Percentiles rank a stretch among this genome's conserved stretches.
phyloP scores from a whole-genome alignment of 805 yeast species.

The Maudiozyma serrabonitensis region DNA sequence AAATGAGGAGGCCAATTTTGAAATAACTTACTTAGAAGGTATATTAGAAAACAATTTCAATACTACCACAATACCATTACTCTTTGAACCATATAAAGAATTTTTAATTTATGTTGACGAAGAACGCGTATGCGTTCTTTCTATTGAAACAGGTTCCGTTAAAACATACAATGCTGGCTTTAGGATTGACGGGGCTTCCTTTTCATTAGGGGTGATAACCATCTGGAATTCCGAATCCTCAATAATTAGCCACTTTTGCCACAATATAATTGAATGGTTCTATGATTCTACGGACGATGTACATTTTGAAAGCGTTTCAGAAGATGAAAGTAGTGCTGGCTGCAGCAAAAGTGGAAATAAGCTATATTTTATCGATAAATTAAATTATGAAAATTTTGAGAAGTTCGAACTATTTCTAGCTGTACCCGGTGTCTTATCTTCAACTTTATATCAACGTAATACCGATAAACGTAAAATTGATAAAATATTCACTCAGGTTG shows the following conservation, averaged over 20 bases:
- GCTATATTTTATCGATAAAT: too few species aligned
- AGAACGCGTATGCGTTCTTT: not conserved
- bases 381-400: too few species aligned
- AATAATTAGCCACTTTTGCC: not conserved
- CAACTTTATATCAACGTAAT: too few species aligned
- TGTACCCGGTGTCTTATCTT: too few species aligned
- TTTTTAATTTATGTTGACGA: not conserved
- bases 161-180: not conserved
- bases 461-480: too few species aligned
- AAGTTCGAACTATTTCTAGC: too few species aligned
- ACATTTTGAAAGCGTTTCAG: too few species aligned
- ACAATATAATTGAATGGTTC: too few species aligned
- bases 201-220: not conserved
- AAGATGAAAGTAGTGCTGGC: too few species aligned
- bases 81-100: not conserved
- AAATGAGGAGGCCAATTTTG: not conserved
- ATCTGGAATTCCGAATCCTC: slow-evolving; percentile 1
- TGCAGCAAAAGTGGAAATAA: too few species aligned
- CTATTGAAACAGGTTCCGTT: not conserved
- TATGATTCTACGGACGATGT: too few species aligned
- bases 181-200: not conserved
- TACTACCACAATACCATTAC: not conserved
- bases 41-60: not conserved
- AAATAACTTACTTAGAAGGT: not conserved
- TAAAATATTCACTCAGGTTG: not conserved